Evolutionary conservation across 139 green algal species (phyloP), one percentile per base, ranked within the genome.

Genomic region (Micractinium conductrix): DNA sequence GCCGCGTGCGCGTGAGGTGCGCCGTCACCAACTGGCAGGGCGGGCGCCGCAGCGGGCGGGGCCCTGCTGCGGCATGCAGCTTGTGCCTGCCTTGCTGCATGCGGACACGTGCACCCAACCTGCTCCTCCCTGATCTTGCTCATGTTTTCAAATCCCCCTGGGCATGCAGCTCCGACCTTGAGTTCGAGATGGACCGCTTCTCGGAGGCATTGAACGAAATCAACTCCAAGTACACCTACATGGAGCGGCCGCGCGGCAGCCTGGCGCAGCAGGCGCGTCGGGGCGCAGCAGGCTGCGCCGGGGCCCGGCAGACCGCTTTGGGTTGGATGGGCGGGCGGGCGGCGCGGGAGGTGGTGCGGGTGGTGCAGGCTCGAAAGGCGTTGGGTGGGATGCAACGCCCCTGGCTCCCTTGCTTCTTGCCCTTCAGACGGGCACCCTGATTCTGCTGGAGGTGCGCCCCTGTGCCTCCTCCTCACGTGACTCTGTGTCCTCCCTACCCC

Each of bases 131-230:
- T 74, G n/a, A n/a, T 28, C 67, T 43, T 43, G 67, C 16, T 28
- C 26, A 14, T 28, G 44, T 43, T 74, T 43, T 44, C 14, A 19
- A 21, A 26, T 74, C 16, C 35, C 5, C 37, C 5, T 48, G 10
- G 21, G 4, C 2, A 3, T 35, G 35, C 76, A 96, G 92, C 12
- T 89, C 93, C 72, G 93, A 97, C 74, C 87, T 96, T 1, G 93
- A 97, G 80, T 93, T 94, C 53, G 94, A 97, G 86, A 90, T 96
- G 68, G 94, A 96, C 28, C 90, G 94, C 14, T 96, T 97, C 85
- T 83, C 88, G 50, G 69, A 65, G 7, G 80, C 70, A 0, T 76
- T 89, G n/a, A 50, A 74, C 4, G 84, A 38, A 45, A 33, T 72
- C 37, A 4, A n/a, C 30, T 26, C 50, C 28, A 82, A 78, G 75